These are phyloP conservation scores for Posidonia oceanica DNA, from an alignment of 116 monocot species.

Conservation along the genomic window DNA sequence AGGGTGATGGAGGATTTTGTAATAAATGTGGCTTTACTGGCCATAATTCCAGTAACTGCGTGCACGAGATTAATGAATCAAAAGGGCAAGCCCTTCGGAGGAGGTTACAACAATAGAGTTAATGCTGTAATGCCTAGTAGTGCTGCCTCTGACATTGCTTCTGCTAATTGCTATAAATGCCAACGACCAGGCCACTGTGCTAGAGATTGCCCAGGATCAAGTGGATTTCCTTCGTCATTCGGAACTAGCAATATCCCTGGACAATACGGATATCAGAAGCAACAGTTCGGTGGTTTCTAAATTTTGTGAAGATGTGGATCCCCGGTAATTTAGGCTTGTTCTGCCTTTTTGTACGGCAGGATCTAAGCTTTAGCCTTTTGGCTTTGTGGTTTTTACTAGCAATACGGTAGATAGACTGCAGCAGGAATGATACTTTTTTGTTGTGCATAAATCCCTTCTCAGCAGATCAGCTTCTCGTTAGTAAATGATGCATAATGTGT, in stretches of 20 bases:
- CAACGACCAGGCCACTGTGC: conserved; percentile 48
- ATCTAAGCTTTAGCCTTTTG: no score
- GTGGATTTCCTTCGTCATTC: conserved; percentile 7
- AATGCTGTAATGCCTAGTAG: background rate
- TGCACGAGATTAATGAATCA: conserved; percentile 8
- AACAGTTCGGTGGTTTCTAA: background rate
- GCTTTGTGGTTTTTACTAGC: background rate
- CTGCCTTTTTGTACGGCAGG: no score
- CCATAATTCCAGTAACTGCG: conserved; percentile 14
- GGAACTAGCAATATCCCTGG: conserved; percentile 7
- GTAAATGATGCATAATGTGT: no score
- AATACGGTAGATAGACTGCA: no score
- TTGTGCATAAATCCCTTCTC: no score
- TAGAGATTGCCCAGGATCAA: conserved; percentile 42
- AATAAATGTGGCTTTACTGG: conserved; percentile 16
- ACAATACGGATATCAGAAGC: conserved; percentile 3
- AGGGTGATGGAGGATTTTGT: conserved; percentile 5
- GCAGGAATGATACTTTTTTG: no score
- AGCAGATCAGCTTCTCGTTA: no score
- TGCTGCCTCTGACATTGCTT: background rate
- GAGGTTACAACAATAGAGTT: conserved; percentile 3
- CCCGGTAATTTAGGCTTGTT: no score
- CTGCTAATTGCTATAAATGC: conserved; percentile 28
- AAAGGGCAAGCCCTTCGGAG: conserved; percentile 5
- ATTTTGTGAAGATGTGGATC: background rate